These are phyloP conservation scores for Russula sp. DNA, from an alignment of 768 basidiomycete genomes.

Conservation along the genomic window DNA sequence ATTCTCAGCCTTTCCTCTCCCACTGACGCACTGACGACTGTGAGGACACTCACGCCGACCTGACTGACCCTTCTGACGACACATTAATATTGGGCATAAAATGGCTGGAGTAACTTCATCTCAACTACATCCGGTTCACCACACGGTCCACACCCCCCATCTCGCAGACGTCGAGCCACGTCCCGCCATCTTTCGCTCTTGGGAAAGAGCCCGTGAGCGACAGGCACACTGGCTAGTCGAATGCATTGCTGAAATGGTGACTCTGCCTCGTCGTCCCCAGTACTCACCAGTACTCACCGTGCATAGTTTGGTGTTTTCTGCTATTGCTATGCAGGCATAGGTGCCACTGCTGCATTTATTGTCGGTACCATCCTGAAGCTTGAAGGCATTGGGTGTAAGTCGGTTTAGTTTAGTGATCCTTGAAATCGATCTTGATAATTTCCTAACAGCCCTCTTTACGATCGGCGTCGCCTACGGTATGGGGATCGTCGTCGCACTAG, in stretches of 20 bases:
- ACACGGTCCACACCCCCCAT: conserved; percentile 39
- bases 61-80: background rate
- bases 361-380: conserved; percentile 34
- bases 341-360: conserved; percentile 37
- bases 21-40: background rate
- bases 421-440: background rate
- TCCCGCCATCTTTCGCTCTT: conserved; percentile 42
- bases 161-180: conserved; percentile 45
- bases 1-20: background rate
- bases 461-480: conserved; percentile 41
- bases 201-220: conserved; percentile 46
- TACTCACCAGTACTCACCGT: background rate
- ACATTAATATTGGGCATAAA: background rate
- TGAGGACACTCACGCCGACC: too few species aligned
- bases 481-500: conserved; percentile 41
- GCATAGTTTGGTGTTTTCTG: conserved; percentile 26
- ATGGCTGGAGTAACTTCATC: conserved; percentile 1
- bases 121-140: background rate
- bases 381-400: conserved; percentile 36
- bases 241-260: conserved; percentile 59
- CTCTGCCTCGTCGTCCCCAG: conserved; percentile 12
- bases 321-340: conserved; percentile 34
- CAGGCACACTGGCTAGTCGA: conserved; percentile 55
- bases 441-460: conserved; percentile 35
- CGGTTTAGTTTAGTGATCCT: conserved; percentile 1